Evolutionary conservation across 1,139 yeast genomes (phyloP), one percentile per base, ranked within the genome.

Genomic region (Yamadazyma spencermartinsiae): DNA sequence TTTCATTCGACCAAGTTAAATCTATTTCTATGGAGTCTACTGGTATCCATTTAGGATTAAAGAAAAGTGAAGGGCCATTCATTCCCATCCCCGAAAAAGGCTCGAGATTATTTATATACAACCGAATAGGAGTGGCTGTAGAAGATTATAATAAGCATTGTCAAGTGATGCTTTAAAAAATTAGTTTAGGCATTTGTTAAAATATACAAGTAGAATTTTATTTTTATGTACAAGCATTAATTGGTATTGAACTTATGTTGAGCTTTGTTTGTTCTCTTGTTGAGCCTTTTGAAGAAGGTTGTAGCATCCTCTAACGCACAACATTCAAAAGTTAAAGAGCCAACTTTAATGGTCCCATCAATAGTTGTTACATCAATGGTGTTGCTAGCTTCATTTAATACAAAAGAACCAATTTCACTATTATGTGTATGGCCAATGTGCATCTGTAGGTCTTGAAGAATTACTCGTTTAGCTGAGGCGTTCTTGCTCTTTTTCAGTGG

Each of bases 71-170:
- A 31, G 92, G 92, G 1, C 74, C 75, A 4, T 89, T 92, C 57
- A 78, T 92, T 37, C 96, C 97, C 1, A 72, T 90, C 29, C 80
- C 87, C 0, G 95, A 87, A 42, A 68, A 72, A 33, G 63, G 74
- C 6, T 80, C 82, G 43, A 72, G 92, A 49, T 69, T 72, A 42
- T 83, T 78, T 60, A 63, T 92, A 45, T 89, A 88, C 67, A 76
- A 71, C 46, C 79, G 78, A 52, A 86, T 92, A 50, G 85, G 83
- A 4, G 63, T 84, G 43, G 97, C 97, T 1, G 98, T 88, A 11
- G 75, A 73, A 25, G 88, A 83, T 50, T 88, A 74, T 62, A 89
- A 89, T 58, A 80, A 81, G 64, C 75, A 70, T 39, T 74, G 78
- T 45, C 77, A 70, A 49, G 73, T 73, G 9, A 53, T 58, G 2